Conservation (phyloP, 2,329 filamentous ascomycete genomes). For the Cercospora sojina region DNA sequence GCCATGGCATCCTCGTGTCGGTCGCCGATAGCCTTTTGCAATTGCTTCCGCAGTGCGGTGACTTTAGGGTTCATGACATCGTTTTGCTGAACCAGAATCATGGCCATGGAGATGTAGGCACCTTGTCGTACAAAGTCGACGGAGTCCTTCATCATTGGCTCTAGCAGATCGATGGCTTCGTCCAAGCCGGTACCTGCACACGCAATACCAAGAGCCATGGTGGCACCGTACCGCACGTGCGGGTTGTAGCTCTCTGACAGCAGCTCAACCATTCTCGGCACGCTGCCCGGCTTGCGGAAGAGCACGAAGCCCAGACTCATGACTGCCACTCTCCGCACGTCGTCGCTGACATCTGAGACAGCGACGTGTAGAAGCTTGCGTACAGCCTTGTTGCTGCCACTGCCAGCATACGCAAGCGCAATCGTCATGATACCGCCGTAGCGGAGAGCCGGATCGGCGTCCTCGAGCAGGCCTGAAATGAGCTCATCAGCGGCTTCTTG, state of each 20-base stretch:
- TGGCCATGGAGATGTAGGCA: constrained; percentile 86
- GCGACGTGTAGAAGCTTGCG: constrained; percentile 92
- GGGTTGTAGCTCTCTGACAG: constrained; percentile 98
- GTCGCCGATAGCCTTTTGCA: constrained; percentile 91
- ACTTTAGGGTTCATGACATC: constrained; percentile 99
- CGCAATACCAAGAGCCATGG: constrained; percentile 97
- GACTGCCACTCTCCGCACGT: constrained; percentile 91
- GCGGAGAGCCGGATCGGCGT: constrained; percentile 87
- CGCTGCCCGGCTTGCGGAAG: constrained; percentile 94
- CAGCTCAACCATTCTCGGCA: constrained; percentile 97
- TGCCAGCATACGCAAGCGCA: constrained; percentile 93
- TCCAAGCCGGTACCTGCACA: constrained; percentile 94
- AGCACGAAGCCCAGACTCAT: constrained; percentile 98
- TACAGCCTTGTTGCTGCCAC: constrained; percentile 97
- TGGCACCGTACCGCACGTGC: constrained; percentile 94
- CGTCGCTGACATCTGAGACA: constrained; percentile 96
- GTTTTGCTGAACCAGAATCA: constrained; percentile 99
- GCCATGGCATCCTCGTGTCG: constrained; percentile 99
- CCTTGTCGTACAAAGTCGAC: constrained; percentile 98
- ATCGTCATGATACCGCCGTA: constrained; percentile 99
- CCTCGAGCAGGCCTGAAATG: constrained; percentile 87
- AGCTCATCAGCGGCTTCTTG: constrained; percentile 94
- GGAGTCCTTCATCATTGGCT: constrained; percentile 99
- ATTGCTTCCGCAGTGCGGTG: constrained; percentile 80
- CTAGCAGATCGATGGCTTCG: constrained; percentile 92